Conservation (phyloP, 768 basidiomycete species). For the Saitozyma podzolica region DNA sequence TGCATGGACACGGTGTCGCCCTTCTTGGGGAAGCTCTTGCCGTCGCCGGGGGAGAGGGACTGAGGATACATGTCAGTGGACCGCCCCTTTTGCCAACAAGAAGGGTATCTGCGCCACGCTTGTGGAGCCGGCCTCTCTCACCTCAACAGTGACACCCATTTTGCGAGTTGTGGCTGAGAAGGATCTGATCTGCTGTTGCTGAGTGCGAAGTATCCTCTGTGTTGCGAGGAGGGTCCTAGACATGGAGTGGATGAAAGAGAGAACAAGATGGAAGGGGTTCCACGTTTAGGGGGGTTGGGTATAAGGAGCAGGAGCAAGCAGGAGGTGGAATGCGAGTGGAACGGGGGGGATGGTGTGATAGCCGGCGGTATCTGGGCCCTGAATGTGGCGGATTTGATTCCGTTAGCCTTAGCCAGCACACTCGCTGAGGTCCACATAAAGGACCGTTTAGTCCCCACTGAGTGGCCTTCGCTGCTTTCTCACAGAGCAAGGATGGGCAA, state of each 20-base stretch:
- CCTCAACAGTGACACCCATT: constrained; percentile 51
- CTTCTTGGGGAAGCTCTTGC: constrained; percentile 50
- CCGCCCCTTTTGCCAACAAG: neutral
- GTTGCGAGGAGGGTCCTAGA: constrained; percentile 21
- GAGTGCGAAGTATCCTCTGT: constrained; percentile 9
- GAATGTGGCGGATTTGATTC: constrained; percentile 6
- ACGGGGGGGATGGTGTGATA: constrained; percentile 1
- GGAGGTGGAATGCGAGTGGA: neutral
- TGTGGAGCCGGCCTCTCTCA: constrained; percentile 10
- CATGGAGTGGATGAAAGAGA: constrained; percentile 15
- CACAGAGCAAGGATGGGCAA: too few species aligned
- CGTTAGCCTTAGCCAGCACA: neutral
- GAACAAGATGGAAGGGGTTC: neutral
- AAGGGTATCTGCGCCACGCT: neutral
- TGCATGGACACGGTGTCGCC: constrained; percentile 50
- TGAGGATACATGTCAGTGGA: constrained; percentile 5
- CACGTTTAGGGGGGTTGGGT: constrained; percentile 1
- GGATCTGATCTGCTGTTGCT: constrained; percentile 13
- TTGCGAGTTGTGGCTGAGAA: constrained; percentile 43
- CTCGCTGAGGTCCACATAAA: neutral
- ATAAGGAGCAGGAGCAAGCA: neutral
- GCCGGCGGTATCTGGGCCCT: neutral
- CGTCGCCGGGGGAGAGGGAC: constrained; percentile 48
- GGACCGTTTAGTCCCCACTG: neutral
- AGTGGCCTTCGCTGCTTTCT: too few species aligned